phyloP scores from a whole-genome alignment of 495 filamentous ascomycete species.

The Aspergillus bridgeri region DNA sequence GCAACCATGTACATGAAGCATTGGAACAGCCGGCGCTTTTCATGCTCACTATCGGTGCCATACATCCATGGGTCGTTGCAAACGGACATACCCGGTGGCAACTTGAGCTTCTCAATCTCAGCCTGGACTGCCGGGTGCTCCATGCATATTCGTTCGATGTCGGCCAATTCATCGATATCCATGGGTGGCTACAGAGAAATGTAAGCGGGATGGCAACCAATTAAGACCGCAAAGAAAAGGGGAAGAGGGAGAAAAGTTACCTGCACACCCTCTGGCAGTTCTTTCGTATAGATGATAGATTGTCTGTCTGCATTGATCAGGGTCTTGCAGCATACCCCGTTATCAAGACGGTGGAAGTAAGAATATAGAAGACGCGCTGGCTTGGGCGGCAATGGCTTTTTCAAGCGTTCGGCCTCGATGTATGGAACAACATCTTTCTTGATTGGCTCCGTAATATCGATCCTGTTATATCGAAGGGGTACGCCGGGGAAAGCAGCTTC shows the following conservation, averaged over 20 bases:
- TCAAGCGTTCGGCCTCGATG: constrained; percentile 38
- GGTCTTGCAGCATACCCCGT: constrained; percentile 40
- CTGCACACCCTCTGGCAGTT: constrained; percentile 40
- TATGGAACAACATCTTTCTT: constrained; percentile 42
- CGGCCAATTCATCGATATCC: constrained; percentile 40
- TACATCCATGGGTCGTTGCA: constrained; percentile 50
- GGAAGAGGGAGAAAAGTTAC: constrained; percentile 16
- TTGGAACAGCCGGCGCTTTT: constrained; percentile 41
- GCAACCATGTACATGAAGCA: constrained; percentile 45
- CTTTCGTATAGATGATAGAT: constrained; percentile 36
- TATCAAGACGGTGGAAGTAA: constrained; percentile 42
- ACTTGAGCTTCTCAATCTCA: constrained; percentile 41
- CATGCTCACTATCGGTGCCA: constrained; percentile 34
- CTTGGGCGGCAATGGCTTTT: constrained; percentile 30
- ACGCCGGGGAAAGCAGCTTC: constrained; percentile 38
- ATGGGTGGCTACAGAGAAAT: constrained; percentile 30
- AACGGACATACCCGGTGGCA: constrained; percentile 38
- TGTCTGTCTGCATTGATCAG: constrained; percentile 41
- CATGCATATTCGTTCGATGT: constrained; percentile 40
- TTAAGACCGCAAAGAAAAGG: background rate
- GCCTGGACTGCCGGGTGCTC: constrained; percentile 38
- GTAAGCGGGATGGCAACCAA: constrained; percentile 6
- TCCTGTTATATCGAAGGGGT: constrained; percentile 42
- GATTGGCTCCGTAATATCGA: constrained; percentile 43
- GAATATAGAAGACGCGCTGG: constrained; percentile 39